A percentile compares a stretch with the other conserved stretches of the same genome.
Evolutionary conservation across 495 filamentous ascomycete genomes (phyloP).

Genomic region (Pseudomonodictys pantanalensis): DNA sequence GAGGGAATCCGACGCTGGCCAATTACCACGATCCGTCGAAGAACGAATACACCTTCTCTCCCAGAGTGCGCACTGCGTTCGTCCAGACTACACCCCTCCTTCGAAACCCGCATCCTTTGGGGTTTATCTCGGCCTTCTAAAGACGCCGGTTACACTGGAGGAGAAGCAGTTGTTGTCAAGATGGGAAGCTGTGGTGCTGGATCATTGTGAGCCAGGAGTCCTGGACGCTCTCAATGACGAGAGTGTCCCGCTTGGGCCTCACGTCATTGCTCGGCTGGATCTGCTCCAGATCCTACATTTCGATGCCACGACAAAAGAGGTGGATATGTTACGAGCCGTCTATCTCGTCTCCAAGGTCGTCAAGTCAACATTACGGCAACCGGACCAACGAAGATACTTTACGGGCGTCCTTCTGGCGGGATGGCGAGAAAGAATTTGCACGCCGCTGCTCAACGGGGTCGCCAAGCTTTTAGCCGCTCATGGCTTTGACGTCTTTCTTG

Average conservation of each 20-base stretch:
- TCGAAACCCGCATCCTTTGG: slow-evolving; percentile 49
- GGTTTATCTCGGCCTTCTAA: slow-evolving; percentile 49
- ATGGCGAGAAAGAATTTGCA: slow-evolving; percentile 45
- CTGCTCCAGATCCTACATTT: slow-evolving; percentile 38
- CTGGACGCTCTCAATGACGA: slow-evolving; percentile 39
- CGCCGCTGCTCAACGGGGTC: slow-evolving; percentile 41
- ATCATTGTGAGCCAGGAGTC: slow-evolving; percentile 47
- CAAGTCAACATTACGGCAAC: slow-evolving; percentile 8
- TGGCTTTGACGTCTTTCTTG: slow-evolving; percentile 50
- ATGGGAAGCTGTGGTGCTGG: slow-evolving; percentile 52
- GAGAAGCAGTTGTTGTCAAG: slow-evolving; percentile 42
- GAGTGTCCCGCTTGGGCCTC: slow-evolving; percentile 24
- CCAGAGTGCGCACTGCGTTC: background rate
- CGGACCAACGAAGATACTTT: slow-evolving; percentile 34
- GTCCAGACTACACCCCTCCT: slow-evolving; percentile 5
- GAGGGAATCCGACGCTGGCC: background rate
- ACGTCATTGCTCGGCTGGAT: slow-evolving; percentile 48
- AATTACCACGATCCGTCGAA: slow-evolving; percentile 20
- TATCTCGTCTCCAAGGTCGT: slow-evolving; percentile 39
- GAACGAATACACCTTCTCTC: slow-evolving; percentile 21
- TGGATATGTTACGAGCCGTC: slow-evolving; percentile 41
- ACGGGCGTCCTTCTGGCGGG: slow-evolving; percentile 52
- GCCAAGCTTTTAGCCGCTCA: slow-evolving; percentile 42
- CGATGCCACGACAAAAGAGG: slow-evolving; percentile 34
- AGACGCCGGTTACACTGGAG: slow-evolving; percentile 37